Evolutionary conservation across 768 basidiomycete species (phyloP).

Genomic region (Phlegmacium glaucopus): DNA sequence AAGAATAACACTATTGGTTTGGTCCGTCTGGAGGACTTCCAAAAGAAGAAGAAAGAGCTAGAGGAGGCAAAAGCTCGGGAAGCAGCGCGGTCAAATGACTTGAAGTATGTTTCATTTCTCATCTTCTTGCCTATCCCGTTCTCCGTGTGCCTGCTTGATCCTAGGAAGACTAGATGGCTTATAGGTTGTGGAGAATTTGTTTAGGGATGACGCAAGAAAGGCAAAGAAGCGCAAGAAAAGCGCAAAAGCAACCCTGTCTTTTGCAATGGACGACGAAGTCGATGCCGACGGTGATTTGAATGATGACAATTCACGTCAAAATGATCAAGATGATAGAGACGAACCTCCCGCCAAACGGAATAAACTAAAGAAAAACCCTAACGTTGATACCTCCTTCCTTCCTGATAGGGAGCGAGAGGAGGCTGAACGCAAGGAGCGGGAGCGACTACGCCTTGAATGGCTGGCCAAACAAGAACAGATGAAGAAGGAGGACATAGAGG

Average conservation of each 20-base stretch:
- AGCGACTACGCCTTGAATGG: conserved; percentile 89
- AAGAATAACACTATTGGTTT: conserved; percentile 92
- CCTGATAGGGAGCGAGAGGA: conserved; percentile 98
- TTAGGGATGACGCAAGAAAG: conserved; percentile 85
- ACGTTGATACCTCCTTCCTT: conserved; percentile 96
- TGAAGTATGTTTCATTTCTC: conserved; percentile 67
- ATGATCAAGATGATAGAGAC: conserved; percentile 36
- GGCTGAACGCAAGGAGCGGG: conserved; percentile 82
- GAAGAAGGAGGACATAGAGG: conserved; percentile 74
- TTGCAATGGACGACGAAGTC: conserved; percentile 80
- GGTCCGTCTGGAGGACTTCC: conserved; percentile 89
- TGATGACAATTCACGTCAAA: conserved; percentile 29
- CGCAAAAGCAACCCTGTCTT: conserved; percentile 86
- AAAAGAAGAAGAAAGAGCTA: conserved; percentile 80
- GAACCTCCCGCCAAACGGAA: conserved; percentile 60
- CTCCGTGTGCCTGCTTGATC: conserved; percentile 1
- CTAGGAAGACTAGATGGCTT: conserved; percentile 47
- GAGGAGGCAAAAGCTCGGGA: conserved; percentile 91
- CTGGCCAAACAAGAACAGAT: conserved; percentile 66
- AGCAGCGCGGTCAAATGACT: conserved; percentile 77
- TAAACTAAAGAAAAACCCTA: conserved; percentile 91
- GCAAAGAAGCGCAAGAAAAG: conserved; percentile 92
- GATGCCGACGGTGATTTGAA: conserved; percentile 36
- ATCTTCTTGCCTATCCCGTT: conserved; percentile 16
- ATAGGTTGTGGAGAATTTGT: conserved; percentile 77